Evolutionary conservation across 176 grass and related monocot species (phyloP), one percentile per base, ranked within the genome.

Genomic region (Bolboschoenus planiculmis): DNA sequence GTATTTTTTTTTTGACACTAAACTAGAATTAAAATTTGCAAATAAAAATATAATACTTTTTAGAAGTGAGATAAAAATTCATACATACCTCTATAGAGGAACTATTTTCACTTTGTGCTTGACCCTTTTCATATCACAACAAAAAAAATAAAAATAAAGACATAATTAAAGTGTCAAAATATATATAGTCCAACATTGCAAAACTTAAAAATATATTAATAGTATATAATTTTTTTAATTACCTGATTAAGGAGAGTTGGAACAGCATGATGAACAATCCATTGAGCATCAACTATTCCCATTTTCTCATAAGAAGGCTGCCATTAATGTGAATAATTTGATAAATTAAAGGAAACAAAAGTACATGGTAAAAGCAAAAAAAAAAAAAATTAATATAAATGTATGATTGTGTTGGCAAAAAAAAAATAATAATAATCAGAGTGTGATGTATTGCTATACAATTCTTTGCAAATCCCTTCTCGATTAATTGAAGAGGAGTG

Each of bases 211-310:
- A 10, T 40, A 39, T 56, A 10, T 66, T 48, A 55, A 70, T 54
- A 9, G 35, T 50, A 30, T 43, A 8, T 63, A 59, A n/a, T n/a
- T n/a, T n/a, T 36, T 81, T 26, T 84, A 5, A 10, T 78, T 46
- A 87, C 86, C 66, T 87, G 80, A 16, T 75, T 51, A 10, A 68
- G 20, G 48, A 84, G 81, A 59, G 83, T 83, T 77, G 78, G 79
- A 86, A 83, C 15, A 7, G 15, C 56, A 35, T 83, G 87, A 54
- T 89, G 77, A 23, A 43, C 21, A 70, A 89, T 83, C 87, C 87
- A 89, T 43, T 89, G 78, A 66, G 78, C 62, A 85, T 89, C 87
- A 58, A 89, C 83, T 16, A 89, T 78, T 43, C 87, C 87, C 29
- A 89, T 85, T 42, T 89, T 89, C 67, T 89, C 86, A 70, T 84